Evolutionary conservation across 2,329 filamentous ascomycete genomes (phyloP).

Genomic region (Aspergillus neoniger): DNA sequence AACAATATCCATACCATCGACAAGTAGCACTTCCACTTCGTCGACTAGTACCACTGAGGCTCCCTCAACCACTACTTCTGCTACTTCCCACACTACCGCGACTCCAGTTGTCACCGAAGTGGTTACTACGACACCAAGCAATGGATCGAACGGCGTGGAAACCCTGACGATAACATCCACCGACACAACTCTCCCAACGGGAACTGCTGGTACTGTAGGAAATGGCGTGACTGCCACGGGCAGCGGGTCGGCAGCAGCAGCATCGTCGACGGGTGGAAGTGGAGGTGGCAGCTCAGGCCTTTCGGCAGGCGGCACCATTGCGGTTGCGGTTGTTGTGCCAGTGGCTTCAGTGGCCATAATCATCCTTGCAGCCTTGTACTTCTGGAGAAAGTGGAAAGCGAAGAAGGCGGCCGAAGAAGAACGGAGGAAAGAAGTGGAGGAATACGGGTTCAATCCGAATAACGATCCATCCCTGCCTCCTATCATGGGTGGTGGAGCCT

Average conservation of each 20-base stretch:
- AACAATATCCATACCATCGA: constrained; percentile 22
- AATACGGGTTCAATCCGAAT: constrained; percentile 98
- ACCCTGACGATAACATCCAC: constrained; percentile 24
- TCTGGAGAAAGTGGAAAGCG: constrained; percentile 87
- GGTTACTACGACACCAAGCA: constrained; percentile 15
- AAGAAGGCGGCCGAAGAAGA: constrained; percentile 83
- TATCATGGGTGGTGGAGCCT: constrained; percentile 51
- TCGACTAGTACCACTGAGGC: constrained; percentile 23
- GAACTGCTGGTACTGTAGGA: constrained; percentile 22
- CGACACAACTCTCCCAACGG: constrained; percentile 10
- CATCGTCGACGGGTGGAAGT: constrained; percentile 28
- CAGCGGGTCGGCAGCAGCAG: constrained; percentile 27
- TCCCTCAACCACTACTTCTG: constrained; percentile 19
- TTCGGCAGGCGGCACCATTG: constrained; percentile 68
- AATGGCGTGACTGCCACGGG: constrained; percentile 29
- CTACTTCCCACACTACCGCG: constrained; percentile 13
- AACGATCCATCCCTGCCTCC: constrained; percentile 78
- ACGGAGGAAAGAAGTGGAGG: constrained; percentile 92
- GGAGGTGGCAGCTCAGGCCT: constrained; percentile 38
- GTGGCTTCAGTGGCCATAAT: constrained; percentile 84
- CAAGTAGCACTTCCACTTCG: constrained; percentile 17
- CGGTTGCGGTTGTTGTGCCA: constrained; percentile 90
- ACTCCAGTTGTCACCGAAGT: constrained; percentile 11
- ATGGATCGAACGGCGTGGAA: constrained; percentile 12
- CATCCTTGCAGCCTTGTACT: constrained; percentile 72